Base-by-base conservation (phyloP, 192 early-diverging fungal genomes). In the Gorgonomyces haynaldii region DNA sequence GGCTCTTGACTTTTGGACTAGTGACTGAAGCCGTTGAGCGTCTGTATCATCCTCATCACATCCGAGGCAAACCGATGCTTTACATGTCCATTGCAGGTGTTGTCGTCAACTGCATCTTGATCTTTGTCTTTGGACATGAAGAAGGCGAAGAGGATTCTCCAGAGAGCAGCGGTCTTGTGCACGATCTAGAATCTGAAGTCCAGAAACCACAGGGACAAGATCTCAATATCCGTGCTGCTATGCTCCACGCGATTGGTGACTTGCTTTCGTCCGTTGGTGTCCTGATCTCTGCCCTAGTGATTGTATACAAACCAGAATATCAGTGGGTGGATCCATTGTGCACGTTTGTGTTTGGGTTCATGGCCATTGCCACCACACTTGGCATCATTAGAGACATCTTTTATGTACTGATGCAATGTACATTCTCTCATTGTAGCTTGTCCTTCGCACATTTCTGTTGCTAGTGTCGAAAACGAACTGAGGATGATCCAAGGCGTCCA, bases 221-320 rank as follows among this genome's bases (percentile, higher is more conserved):
- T 24, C 25, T 43, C 17, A 52, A 52, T 27, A 43, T 43, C 23
- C 22, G 51, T 13, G 72, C 87, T 4, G 87, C 87, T 0, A 69
- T 76, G 1, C 56, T 89, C 28, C 87, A 89, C 52, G 87, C 88
- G 23, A 56, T 89, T 21, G 83, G 85, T 9, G 87, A 89, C 56
- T 57, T 89, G n/a, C 54, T 89, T 15, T 76, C 74, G 0, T 87
- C 84, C 5, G 57, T 89, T 42, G 87, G 87, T 17, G 85, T 90
- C 15, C 54, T 90, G 5, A 82, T 86, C 32, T 84, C 86, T 0
- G 74, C 85, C 0, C 65, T 81, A 4, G 56, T 86, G 27, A 68
- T 90, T 19, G 59, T 54, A 40, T 58, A 80, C 51, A 64, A 72
- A 31, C 82, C 81, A 8, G 42, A 54, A 10, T 46, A 60, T 30